A percentile compares a stretch with the other conserved stretches of the same genome.
These are phyloP conservation scores for Ampelocalamus luodianensis DNA, from an alignment of 176 grass and related monocot species.

Conservation along the genomic window DNA sequence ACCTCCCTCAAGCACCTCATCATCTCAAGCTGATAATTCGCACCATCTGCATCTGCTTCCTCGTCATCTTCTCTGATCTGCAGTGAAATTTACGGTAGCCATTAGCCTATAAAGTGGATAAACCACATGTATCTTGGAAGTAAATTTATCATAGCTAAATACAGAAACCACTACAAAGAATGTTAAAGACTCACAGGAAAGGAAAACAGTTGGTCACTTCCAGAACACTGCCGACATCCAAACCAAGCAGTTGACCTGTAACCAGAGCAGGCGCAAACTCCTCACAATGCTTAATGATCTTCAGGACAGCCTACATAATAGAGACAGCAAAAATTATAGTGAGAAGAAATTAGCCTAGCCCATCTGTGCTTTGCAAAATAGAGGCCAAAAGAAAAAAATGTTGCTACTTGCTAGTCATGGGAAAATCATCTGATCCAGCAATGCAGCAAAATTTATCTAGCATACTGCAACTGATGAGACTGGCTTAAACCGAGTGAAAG, in stretches of 20 bases:
- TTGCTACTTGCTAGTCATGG: too few species aligned
- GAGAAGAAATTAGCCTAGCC: not conserved
- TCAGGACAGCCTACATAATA: conserved; percentile 68
- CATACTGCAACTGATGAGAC: not conserved
- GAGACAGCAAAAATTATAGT: conserved; percentile 19
- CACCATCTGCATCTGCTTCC: conserved; percentile 94
- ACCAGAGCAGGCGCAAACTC: conserved; percentile 95
- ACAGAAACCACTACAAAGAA: not conserved
- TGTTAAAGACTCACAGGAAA: conserved; percentile 66
- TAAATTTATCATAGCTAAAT: not conserved
- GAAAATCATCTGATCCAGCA: not conserved
- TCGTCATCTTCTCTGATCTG: conserved; percentile 96
- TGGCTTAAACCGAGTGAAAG: not conserved
- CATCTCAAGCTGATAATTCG: conserved; percentile 99
- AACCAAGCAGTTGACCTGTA: conserved; percentile 96
- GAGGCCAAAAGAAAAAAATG: not conserved
- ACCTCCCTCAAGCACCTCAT: conserved; percentile 98
- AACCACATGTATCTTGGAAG: conserved; percentile 27
- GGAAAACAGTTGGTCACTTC: conserved; percentile 99
- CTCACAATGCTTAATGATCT: conserved; percentile 97
- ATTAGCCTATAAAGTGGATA: conserved; percentile 20
- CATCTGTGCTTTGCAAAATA: not conserved
- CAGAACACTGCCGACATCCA: conserved; percentile 97
- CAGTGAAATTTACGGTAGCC: conserved; percentile 1
- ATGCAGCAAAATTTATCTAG: not conserved